A percentile compares a stretch with the other conserved stretches of the same genome.
phyloP scores from a whole-genome alignment of 2,329 filamentous ascomycete genomes.

The Fusarium bactridioides region DNA sequence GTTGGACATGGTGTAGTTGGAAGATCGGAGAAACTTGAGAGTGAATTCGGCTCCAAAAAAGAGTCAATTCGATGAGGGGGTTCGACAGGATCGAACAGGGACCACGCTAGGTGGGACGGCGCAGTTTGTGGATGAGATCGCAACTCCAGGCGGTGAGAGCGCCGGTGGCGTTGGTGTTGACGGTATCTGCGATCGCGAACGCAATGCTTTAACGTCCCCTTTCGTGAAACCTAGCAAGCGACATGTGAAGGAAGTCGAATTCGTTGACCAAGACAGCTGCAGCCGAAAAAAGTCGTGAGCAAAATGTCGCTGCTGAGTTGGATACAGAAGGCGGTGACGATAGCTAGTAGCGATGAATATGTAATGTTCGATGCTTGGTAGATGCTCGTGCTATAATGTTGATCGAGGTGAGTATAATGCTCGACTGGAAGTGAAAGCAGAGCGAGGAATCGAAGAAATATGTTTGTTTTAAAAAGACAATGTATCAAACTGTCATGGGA shows the following conservation, averaged over 20 bases:
- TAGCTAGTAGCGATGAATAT: slow-evolving; percentile 21
- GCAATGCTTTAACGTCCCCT: slow-evolving; percentile 39
- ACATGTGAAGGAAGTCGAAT: slow-evolving; percentile 32
- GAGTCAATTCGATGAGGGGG: slow-evolving; percentile 31
- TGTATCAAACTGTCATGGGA: slow-evolving; percentile 37
- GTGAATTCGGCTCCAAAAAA: slow-evolving; percentile 34
- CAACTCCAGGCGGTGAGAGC: slow-evolving; percentile 33
- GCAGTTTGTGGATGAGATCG: slow-evolving; percentile 34
- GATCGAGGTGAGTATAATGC: slow-evolving; percentile 10
- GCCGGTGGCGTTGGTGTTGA: slow-evolving; percentile 16
- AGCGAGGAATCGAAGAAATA: slow-evolving; percentile 21
- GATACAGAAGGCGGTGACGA: slow-evolving; percentile 37
- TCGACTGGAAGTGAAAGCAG: slow-evolving; percentile 23
- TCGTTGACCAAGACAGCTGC: slow-evolving; percentile 15
- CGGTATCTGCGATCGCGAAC: slow-evolving; percentile 27
- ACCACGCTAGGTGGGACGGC: slow-evolving; percentile 43
- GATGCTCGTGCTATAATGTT: slow-evolving; percentile 2
- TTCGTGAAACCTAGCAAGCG: slow-evolving; percentile 32
- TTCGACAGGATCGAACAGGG: slow-evolving; percentile 37
- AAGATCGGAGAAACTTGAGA: slow-evolving; percentile 27
- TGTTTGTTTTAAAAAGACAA: slow-evolving; percentile 28
- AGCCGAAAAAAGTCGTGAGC: slow-evolving; percentile 18
- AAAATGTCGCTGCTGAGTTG: slow-evolving; percentile 30
- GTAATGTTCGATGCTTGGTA: slow-evolving; percentile 4
- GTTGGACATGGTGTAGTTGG: slow-evolving; percentile 52